Evolutionary conservation across 345 rosid species (phyloP), one percentile per base, ranked within the genome.

Genomic region (Acer campestre): DNA sequence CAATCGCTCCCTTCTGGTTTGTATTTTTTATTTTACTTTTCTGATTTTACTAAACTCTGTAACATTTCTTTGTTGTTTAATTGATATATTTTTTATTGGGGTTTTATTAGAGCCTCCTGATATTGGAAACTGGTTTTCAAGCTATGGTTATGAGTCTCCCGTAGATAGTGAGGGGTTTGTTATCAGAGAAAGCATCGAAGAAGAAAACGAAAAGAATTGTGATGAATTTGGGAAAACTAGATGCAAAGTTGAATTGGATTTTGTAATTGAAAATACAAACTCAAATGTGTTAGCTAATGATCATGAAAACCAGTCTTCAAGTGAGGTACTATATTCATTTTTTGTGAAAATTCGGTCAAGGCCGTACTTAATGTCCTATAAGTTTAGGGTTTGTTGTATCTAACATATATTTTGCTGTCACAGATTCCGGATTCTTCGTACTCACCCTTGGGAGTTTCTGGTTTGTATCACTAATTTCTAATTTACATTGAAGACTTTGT

Each of bases 101-200:
- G 65, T 51, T 59, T 44, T 71, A 58, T 75, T 81, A 87, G 94
- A 93, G 74, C 90, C 90, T 48, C 92, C 93, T 25, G 91, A 90
- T 65, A 65, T 90, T 51, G 75, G 80, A 22, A 13, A 82, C 77
- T 72, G 82, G 68, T 18, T 75, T 76, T 68, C 75, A 44, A 70
- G 84, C 67, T 70, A 56, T 78, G 46, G 35, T 62, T 22, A 42
- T 9, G 46, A 42, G 46, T 42, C 46, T 42, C 46, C 61, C 22
- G 38, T 44, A 48, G 83, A 74, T 18, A 35, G 56, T 49, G 82
- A 42, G 10, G n/a, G 71, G 65, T 18, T 10, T 40, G 82, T 58
- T 73, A 66, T 3, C 58, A 65, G 68, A 56, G 64, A 18, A 61
- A 71, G 17, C 56, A 53, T 4, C 53, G 12, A 14, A 49, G 17